phyloP scores from a whole-genome alignment of 768 basidiomycete genomes.

The Psilocybe tampanensis region DNA sequence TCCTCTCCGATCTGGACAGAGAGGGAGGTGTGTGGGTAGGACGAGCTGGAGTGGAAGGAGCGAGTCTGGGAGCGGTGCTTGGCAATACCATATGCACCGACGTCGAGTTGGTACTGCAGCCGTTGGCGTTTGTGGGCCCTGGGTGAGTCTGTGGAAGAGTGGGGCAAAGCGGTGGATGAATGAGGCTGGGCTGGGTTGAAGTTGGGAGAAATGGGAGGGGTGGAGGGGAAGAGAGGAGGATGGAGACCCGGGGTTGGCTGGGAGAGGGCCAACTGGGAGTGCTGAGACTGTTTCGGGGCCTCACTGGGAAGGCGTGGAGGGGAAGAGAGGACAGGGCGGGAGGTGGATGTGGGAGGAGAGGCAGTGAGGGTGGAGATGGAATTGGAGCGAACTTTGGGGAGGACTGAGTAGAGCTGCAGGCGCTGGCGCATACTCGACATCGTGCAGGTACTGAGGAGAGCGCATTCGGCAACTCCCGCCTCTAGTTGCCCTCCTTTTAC shows the following conservation, averaged over 20 bases:
- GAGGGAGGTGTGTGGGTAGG: conserved; percentile 36
- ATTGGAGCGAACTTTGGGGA: conserved; percentile 22
- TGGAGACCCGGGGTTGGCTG: conserved; percentile 18
- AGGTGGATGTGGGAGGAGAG: conserved; percentile 18
- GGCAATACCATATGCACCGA: conserved; percentile 85
- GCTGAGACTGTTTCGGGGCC: conserved; percentile 22
- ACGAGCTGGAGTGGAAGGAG: conserved; percentile 21
- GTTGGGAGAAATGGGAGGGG: conserved; percentile 26
- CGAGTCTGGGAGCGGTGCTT: conserved; percentile 44
- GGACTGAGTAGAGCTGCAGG: conserved; percentile 17
- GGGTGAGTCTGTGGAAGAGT: conserved; percentile 27
- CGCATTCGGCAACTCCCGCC: background rate
- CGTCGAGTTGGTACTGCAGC: conserved; percentile 55
- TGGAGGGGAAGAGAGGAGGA: conserved; percentile 38
- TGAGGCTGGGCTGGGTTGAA: conserved; percentile 31
- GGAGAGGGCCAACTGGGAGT: conserved; percentile 27
- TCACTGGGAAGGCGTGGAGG: conserved; percentile 20
- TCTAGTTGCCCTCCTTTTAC: background rate
- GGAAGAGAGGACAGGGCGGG: conserved; percentile 15
- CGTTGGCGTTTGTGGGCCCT: conserved; percentile 29
- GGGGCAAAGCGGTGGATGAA: conserved; percentile 26
- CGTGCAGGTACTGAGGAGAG: background rate
- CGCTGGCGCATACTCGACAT: conserved; percentile 17
- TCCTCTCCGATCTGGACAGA: conserved; percentile 91
- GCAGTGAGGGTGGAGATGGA: conserved; percentile 23